Percentiles rank a stretch among this genome's conserved stretches.
Conservation (phyloP, 2,329 filamentous ascomycete species). For the Epichloe brachyelytri region DNA sequence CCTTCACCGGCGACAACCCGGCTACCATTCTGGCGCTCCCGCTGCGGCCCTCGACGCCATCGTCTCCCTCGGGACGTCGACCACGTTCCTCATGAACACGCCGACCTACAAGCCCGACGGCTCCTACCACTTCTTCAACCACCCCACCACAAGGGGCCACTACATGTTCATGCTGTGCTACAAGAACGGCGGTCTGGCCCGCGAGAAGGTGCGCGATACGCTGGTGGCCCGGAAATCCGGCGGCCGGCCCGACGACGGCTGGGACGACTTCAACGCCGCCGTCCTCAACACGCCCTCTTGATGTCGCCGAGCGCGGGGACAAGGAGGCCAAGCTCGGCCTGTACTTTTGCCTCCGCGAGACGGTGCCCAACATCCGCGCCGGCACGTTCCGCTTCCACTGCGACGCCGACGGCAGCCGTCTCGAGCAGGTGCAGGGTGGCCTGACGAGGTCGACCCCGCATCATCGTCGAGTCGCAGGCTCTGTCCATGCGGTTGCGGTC, state of each 20-base stretch:
- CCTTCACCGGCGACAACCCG: conserved; percentile 93
- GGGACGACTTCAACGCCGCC: conserved; percentile 68
- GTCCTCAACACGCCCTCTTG: conserved; percentile 59
- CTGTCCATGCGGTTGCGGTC: conserved; percentile 82
- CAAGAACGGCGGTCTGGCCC: conserved; percentile 91
- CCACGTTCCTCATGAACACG: conserved; percentile 95
- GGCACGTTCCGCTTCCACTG: conserved; percentile 77
- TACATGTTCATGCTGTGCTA: conserved; percentile 99
- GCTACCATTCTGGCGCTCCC: conserved; percentile 88
- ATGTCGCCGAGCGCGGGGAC: conserved; percentile 38
- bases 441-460: conserved; percentile 58
- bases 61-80: conserved; percentile 86
- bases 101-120: conserved; percentile 82
- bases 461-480: conserved; percentile 90
- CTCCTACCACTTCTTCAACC: conserved; percentile 95
- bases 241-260: conserved; percentile 36
- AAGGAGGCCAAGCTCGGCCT: conserved; percentile 74
- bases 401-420: conserved; percentile 39
- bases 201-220: conserved; percentile 76
- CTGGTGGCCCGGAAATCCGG: conserved; percentile 38
- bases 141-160: conserved; percentile 76
- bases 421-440: conserved; percentile 27
- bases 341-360: conserved; percentile 93
- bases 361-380: conserved; percentile 77
- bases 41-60: conserved; percentile 83